Conservation (phyloP, 257 asterid species). For the Salvia splendens region DNA sequence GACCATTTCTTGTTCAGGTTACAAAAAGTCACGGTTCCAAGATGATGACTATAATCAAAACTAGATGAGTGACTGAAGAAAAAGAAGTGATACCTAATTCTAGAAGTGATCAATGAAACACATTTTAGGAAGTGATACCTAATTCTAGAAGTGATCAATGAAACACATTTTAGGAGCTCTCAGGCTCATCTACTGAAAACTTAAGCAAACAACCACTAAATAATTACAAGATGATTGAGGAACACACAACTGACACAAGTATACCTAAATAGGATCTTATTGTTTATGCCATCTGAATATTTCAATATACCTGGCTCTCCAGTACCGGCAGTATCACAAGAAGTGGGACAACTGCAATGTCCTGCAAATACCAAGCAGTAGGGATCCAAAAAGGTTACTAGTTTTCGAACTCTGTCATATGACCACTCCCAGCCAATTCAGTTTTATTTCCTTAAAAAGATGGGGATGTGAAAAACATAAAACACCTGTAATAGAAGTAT, state of each 20-base stretch:
- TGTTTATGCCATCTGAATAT: slow-evolving; percentile 31
- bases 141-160: too few relatives aligned
- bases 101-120: too few relatives aligned
- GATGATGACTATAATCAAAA: neutral
- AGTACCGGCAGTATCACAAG: slow-evolving; percentile 93
- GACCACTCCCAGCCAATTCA: slow-evolving; percentile 38
- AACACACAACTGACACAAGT: slow-evolving; percentile 14
- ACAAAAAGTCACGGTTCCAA: neutral
- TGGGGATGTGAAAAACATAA: slow-evolving; percentile 24
- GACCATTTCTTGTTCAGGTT: neutral
- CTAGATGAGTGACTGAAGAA: neutral
- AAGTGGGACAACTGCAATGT: slow-evolving; percentile 98
- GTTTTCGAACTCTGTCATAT: slow-evolving; percentile 32
- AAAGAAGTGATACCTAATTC: neutral
- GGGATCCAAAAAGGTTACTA: slow-evolving; percentile 39
- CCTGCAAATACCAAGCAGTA: slow-evolving; percentile 67
- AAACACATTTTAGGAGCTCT: neutral
- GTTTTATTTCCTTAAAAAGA: neutral
- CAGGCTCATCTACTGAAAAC: neutral
- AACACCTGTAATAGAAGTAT: slow-evolving; percentile 90
- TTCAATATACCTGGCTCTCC: slow-evolving; percentile 87
- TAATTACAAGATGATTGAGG: neutral
- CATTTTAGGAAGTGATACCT: too few relatives aligned
- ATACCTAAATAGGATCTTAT: slow-evolving; percentile 15
- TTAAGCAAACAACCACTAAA: neutral